These are phyloP conservation scores for Beauveria australis DNA, from an alignment of 2,329 filamentous ascomycete genomes.

Conservation along the genomic window DNA sequence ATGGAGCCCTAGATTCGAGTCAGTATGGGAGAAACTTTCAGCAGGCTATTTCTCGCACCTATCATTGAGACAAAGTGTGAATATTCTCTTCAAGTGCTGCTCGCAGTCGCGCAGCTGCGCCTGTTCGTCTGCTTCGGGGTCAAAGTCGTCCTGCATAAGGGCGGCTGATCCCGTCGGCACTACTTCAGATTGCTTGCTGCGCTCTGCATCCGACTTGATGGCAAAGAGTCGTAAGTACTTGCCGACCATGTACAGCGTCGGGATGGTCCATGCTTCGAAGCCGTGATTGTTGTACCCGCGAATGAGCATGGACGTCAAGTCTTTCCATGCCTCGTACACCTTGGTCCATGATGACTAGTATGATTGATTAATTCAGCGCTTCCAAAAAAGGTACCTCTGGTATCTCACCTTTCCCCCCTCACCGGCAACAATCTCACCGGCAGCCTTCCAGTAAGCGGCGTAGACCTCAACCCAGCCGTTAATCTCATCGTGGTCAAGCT, in stretches of 20 bases:
- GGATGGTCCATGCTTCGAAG: slow-evolving; percentile 87
- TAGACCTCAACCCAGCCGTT: slow-evolving; percentile 86
- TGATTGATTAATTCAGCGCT: slow-evolving; percentile 7
- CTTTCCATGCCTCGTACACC: slow-evolving; percentile 84
- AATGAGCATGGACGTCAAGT: slow-evolving; percentile 67
- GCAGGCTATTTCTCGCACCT: slow-evolving; percentile 47
- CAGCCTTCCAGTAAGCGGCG: slow-evolving; percentile 72
- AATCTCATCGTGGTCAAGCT: slow-evolving; percentile 57
- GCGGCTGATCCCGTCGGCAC: slow-evolving; percentile 29
- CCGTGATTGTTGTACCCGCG: slow-evolving; percentile 69
- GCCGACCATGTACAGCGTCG: slow-evolving; percentile 78
- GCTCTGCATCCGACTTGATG: slow-evolving; percentile 77
- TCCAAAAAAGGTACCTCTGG: not conserved
- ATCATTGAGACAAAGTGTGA: slow-evolving; percentile 82
- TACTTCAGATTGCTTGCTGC: slow-evolving; percentile 29
- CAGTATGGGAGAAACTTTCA: not conserved
- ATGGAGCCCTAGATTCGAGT: slow-evolving; percentile 51
- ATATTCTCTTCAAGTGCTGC: slow-evolving; percentile 83
- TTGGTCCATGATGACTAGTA: slow-evolving; percentile 60
- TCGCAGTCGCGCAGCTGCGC: slow-evolving; percentile 87
- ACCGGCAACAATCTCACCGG: slow-evolving; percentile 60
- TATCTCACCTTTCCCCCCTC: slow-evolving; percentile 27
- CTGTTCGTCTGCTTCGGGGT: slow-evolving; percentile 66
- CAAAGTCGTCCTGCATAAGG: slow-evolving; percentile 71
- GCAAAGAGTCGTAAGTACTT: slow-evolving; percentile 84